Conservation (phyloP, 768 basidiomycete species). For the Russula sp. region DNA sequence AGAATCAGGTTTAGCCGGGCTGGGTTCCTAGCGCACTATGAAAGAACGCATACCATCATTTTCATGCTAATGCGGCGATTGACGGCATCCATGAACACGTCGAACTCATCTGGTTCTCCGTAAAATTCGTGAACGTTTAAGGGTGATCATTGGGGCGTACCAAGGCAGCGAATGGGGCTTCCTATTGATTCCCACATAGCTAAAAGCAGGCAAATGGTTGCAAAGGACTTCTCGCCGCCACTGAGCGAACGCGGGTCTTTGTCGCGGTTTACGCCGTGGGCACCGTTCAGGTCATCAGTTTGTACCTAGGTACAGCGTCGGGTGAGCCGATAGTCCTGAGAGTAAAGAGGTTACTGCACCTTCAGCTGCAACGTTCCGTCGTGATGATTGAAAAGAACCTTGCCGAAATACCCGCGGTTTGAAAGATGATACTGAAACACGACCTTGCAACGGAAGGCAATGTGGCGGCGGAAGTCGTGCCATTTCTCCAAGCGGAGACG, state of each 20-base stretch:
- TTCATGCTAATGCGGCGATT: constrained; percentile 90
- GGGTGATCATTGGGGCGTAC: constrained; percentile 35
- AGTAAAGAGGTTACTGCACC: constrained; percentile 31
- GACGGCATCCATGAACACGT: constrained; percentile 96
- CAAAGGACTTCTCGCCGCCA: constrained; percentile 96
- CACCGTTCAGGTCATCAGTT: constrained; percentile 71
- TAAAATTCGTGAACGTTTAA: constrained; percentile 1
- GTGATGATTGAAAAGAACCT: constrained; percentile 80
- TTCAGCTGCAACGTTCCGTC: constrained; percentile 58
- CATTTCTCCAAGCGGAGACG: constrained; percentile 62
- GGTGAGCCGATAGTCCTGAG: neutral
- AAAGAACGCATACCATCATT: constrained; percentile 66
- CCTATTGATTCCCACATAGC: constrained; percentile 95
- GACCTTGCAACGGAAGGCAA: constrained; percentile 80
- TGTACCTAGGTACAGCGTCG: constrained; percentile 46
- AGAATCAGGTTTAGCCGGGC: constrained; percentile 15
- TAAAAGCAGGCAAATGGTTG: constrained; percentile 89
- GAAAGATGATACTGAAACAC: constrained; percentile 79
- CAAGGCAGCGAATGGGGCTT: constrained; percentile 89
- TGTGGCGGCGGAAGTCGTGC: constrained; percentile 84
- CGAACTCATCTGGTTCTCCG: constrained; percentile 74
- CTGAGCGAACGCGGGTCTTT: constrained; percentile 84
- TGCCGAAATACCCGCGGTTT: constrained; percentile 84
- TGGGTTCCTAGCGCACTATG: neutral
- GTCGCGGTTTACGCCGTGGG: constrained; percentile 51